Base-by-base conservation (phyloP, 2,329 filamentous ascomycete genomes). In the Aschersonia sp. region DNA sequence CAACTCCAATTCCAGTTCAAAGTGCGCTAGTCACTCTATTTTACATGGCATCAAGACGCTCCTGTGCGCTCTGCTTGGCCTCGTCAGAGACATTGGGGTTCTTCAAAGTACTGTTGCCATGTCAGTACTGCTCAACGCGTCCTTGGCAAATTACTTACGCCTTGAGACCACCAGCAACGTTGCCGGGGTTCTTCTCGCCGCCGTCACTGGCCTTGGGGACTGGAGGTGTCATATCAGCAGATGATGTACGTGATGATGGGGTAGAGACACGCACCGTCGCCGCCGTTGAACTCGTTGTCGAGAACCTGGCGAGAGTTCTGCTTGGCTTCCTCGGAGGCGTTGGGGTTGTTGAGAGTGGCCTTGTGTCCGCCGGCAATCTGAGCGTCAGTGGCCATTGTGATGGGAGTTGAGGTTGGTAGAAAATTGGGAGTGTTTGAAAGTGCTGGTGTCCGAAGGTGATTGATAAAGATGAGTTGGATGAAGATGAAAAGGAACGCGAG, bases 361-460 rank as follows among this genome's bases (percentile, higher is more conserved):
- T 80, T 79, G 69, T 79, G 75, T 60, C 75, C 75, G 50, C 71
- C 73, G 53, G 72, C 69, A 52, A 76, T 56, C 52, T 77, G 71
- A 61, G 69, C 66, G 54, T 72, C 65, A 32, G 49, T 48, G 62
- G 70, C 60, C 70, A 74, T 75, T 41, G 53, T 69, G 60, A 51
- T 12, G 9, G 40, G 20, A 20, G 20, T 20, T 20, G 20, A 20
- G 20, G 20, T 20, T 20, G 20, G 20, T 20, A 20, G 20, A 20
- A 20, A 2, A 20, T 20, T 20, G 20, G 20, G 20, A 20, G 20
- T 20, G 20, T 1, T 20, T 20, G 20, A 20, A 20, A 20, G 20
- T 20, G 20, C 20, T 20, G 20, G 20, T 20, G 20, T 20, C 20
- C 20, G 20, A 20, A 20, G 20, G 2, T 20, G 20, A 20, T 20